Percentiles rank a stretch among this genome's conserved stretches.
phyloP scores from a whole-genome alignment of 305 asterid species.

The Fraxinus sp. region DNA sequence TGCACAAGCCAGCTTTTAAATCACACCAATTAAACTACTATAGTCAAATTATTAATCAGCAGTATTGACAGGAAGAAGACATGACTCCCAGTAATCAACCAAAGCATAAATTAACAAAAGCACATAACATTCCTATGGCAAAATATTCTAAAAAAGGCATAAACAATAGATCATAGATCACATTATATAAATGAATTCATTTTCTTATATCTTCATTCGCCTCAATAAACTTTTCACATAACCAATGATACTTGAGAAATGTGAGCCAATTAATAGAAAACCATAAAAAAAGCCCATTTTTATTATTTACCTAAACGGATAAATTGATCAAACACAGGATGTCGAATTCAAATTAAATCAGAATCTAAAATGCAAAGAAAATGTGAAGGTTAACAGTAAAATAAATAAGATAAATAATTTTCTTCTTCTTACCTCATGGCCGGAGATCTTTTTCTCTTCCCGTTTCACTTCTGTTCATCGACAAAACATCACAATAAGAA shows the following conservation, averaged over 20 bases:
- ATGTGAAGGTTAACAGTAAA: neutral
- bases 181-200: neutral
- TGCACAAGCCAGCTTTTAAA: neutral
- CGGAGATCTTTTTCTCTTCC: conserved; percentile 22
- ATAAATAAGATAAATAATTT: neutral
- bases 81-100: neutral
- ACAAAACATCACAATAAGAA: conserved; percentile 8
- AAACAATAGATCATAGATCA: conserved; percentile 8
- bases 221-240: neutral
- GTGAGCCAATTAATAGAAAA: neutral
- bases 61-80: neutral
- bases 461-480: conserved; percentile 22
- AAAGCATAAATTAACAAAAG: neutral
- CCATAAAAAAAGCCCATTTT: neutral
- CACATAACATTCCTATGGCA: neutral
- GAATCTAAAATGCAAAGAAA: neutral
- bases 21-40: neutral
- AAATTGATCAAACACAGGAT: neutral
- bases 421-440: conserved; percentile 41
- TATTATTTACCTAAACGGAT: neutral
- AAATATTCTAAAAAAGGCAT: neutral
- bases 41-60: neutral
- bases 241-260: neutral
- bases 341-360: neutral
- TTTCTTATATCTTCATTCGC: neutral